A percentile compares a stretch with the other conserved stretches of the same genome.
phyloP scores from a whole-genome alignment of 371 early-diverging fungal genomes.

The Mucor irregularis region DNA sequence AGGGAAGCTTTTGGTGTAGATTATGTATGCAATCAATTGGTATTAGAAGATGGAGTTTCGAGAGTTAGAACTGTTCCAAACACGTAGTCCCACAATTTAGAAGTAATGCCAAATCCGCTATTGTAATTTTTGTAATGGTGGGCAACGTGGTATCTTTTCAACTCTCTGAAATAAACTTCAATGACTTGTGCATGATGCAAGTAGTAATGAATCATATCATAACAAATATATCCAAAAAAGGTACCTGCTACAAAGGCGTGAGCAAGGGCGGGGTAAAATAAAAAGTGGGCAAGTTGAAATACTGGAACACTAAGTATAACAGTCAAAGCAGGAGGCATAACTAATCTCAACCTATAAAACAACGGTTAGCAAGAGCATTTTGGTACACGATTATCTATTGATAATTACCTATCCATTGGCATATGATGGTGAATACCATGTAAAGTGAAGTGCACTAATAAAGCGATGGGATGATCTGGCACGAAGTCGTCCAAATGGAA shows the following conservation, averaged over 20 bases:
- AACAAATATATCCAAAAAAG: conserved; percentile 81
- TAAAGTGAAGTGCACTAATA: conserved; percentile 81
- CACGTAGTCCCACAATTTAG: conserved; percentile 89
- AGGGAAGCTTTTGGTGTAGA: too few relatives aligned
- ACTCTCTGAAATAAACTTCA: conserved; percentile 69
- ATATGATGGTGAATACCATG: conserved; percentile 96
- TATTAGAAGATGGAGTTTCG: conserved; percentile 11
- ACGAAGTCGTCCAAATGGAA: conserved; percentile 89
- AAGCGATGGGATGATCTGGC: conserved; percentile 78
- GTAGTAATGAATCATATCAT: conserved; percentile 93
- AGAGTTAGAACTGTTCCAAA: conserved; percentile 66
- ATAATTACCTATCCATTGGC: conserved; percentile 92
- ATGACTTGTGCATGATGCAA: conserved; percentile 88
- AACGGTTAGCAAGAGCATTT: too few relatives aligned
- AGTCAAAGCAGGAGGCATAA: conserved; percentile 94
- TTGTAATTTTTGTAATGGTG: conserved; percentile 93
- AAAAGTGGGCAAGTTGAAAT: conserved; percentile 47
- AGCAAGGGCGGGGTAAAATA: conserved; percentile 54
- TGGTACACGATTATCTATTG: too few relatives aligned
- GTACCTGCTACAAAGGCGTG: conserved; percentile 75
- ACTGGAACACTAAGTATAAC: conserved; percentile 66
- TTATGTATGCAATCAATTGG: not conserved
- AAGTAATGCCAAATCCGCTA: conserved; percentile 91
- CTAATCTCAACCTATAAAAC: conserved; percentile 76
- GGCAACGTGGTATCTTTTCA: conserved; percentile 93